Base-by-base conservation (phyloP, 331 rosid species). In the Rhamnella rubrinervis region DNA sequence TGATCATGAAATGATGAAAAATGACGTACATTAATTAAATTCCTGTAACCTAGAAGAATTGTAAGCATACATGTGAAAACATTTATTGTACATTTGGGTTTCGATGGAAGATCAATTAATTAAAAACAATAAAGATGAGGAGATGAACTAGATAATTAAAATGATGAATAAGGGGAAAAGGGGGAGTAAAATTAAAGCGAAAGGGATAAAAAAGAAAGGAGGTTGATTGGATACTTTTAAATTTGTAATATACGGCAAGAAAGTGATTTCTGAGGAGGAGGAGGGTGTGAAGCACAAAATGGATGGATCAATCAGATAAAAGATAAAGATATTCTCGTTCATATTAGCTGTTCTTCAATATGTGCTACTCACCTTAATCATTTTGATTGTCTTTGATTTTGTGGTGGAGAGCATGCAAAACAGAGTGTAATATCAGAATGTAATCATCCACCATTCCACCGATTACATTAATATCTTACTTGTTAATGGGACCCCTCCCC, bases 341-440 rank as follows among this genome's bases (percentile, higher is more conserved):
- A 67, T 60, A 31, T 31, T 31, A 53, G 72, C 72, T 80, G 74
- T 61, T 53, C 49, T 35, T 41, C 69, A 63, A 3, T 31, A 31
- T 31, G 4, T 31, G 4, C 35, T 2, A 31, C 4, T 0, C 4
- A 31, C 0, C 35, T 4, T 3, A 31, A 31, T 4, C 35, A 31
- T 31, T 31, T 3, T 31, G 35, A 31, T 4, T 31, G 35, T 31
- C 0, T 31, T 31, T 31, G 0, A 23, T 23, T 26, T 59, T 80
- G 84, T 79, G 87, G 84, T n/a, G 44, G 71, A 70, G 66, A 62
- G 46, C 26, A 40, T 31, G 28, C 19, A 55, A 41, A 72, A 11
- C 23, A 23, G 23, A 52, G 63, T 23, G 26, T 20, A 52, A 61
- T 40, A 55, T 73, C 56, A 52, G 52, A 53, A 53, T 63, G 39